phyloP scores from a whole-genome alignment of 257 asterid genomes.

The Solanum tarapatanum region DNA sequence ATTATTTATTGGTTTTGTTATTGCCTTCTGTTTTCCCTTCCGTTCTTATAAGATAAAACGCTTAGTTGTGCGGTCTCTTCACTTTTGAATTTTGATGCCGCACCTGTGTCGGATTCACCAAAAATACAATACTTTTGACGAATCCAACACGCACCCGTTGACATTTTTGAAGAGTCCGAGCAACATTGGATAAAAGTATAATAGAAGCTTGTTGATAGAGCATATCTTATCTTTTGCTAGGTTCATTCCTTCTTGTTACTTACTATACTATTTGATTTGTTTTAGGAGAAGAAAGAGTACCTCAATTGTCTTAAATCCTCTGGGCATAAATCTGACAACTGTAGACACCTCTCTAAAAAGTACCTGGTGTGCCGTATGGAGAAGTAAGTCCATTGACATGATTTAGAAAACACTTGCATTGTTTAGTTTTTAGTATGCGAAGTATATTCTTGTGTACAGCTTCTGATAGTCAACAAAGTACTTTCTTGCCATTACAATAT shows the following conservation, averaged over 20 bases:
- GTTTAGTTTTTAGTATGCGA: background rate
- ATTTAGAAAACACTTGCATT: background rate
- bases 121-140: too few relatives aligned
- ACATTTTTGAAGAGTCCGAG: too few relatives aligned
- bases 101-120: too few relatives aligned
- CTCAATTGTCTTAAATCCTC: conserved; percentile 53
- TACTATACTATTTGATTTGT: background rate
- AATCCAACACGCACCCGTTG: too few relatives aligned
- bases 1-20: background rate
- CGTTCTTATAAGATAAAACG: background rate
- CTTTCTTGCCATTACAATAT: background rate
- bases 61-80: too few relatives aligned
- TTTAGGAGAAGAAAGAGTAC: conserved; percentile 66
- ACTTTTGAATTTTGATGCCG: too few relatives aligned
- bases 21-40: background rate
- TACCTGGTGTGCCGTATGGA: conserved; percentile 93
- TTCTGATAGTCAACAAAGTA: background rate
- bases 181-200: background rate
- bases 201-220: background rate
- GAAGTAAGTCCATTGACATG: conserved; percentile 36
- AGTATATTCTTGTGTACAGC: background rate
- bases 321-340: conserved; percentile 68
- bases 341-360: conserved; percentile 67
- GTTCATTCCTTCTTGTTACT: background rate
- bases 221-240: background rate